Conservation (phyloP, 2,329 filamentous ascomycete species). For the Mycogone perniciosa region DNA sequence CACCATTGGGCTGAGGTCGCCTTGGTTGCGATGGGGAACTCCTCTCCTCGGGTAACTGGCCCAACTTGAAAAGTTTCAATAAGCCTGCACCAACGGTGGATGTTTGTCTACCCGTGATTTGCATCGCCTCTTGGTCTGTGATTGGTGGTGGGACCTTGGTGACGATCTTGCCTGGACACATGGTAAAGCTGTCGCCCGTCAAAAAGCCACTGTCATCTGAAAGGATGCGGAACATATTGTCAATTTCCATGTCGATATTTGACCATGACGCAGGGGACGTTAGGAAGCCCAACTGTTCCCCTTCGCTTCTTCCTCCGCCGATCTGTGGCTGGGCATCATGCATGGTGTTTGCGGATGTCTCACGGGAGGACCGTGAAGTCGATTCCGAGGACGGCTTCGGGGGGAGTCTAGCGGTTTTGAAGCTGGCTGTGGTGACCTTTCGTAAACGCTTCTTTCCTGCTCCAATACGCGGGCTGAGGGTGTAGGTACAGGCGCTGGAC, state of each 20-base stretch:
- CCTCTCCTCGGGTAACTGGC: neutral
- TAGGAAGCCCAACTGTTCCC: neutral
- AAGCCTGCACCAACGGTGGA: neutral
- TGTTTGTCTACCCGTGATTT: neutral
- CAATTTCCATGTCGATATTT: neutral
- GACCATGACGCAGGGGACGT: neutral
- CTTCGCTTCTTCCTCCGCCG: neutral
- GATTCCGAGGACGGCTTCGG: neutral
- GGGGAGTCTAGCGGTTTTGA: neutral
- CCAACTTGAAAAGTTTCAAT: neutral
- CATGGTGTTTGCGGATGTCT: neutral
- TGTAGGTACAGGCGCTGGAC: slow-evolving; percentile 2
- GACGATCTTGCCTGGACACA: neutral
- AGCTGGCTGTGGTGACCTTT: neutral
- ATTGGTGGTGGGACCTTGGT: neutral
- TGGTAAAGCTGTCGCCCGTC: neutral
- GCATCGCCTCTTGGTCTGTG: neutral
- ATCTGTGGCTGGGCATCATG: neutral
- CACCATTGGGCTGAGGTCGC: neutral
- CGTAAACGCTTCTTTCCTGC: slow-evolving; percentile 5
- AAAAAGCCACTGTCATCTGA: neutral
- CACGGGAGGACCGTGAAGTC: neutral
- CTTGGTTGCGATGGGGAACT: neutral
- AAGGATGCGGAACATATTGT: neutral
- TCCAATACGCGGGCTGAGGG: slow-evolving; percentile 3